Evolutionary conservation across 805 yeast genomes (phyloP), one percentile per base, ranked within the genome.

Genomic region (Isabelozyma pseudorhagii): DNA sequence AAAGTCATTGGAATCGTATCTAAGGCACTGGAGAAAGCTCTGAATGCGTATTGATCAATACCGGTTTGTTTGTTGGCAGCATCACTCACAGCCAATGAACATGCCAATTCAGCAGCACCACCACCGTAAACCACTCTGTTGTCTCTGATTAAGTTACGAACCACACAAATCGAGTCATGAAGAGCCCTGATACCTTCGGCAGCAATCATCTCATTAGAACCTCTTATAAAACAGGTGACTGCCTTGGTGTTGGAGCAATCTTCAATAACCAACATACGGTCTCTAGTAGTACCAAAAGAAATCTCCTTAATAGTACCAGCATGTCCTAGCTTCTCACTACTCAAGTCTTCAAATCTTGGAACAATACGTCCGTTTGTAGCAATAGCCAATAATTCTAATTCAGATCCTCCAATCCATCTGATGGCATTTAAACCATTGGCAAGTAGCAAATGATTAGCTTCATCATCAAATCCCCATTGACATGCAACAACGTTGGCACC

Each of bases 381-480:
- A 68, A 94, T 93, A 36, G 99, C 99, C 62, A 96, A 84, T 55
- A 90, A 81, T 74, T 93, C 99, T 59, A 93, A 79, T 62, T 93
- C 99, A 47, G 96, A 89, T 42, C 98, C 99, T 53, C 98, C 99
- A 46, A 94, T 96, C 99, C 99, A 94, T 75, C 99, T 84, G 40
- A 94, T 94, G 21, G 98, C 98, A 38, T 97, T 96, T 54, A 94
- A 79, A 41, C 89, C 81, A 69, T 93, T 90, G 60, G 93, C 87
- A 58, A 92, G 76, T 52, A 94, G 78, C 65, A 94, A 73, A 70
- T 94, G 97, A 72, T 93, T 93, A 40, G 98, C 98, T 75, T 93
- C 99, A 68, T 93, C 99, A 69, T 93, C 99, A 62, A 93, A 94
- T 14, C 99, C 99, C 99, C 99, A 93, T 75, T 93, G 99, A 74